These are phyloP conservation scores for Russula sp. DNA, from an alignment of 768 basidiomycete species.

Conservation along the genomic window DNA sequence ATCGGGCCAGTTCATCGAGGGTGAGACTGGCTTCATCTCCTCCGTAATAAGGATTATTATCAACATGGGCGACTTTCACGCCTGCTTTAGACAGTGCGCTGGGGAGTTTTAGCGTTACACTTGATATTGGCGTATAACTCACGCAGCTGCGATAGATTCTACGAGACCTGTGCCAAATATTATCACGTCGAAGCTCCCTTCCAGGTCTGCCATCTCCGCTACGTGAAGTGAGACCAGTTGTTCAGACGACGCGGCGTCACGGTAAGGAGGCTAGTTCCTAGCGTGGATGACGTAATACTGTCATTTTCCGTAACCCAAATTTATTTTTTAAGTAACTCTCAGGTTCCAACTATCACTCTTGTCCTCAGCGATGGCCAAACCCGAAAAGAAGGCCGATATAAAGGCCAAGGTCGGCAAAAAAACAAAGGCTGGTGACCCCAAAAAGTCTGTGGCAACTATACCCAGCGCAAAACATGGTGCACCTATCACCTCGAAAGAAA, in stretches of 20 bases:
- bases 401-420: constrained; percentile 33
- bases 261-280: no score
- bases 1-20: constrained; percentile 69
- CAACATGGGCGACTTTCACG: constrained; percentile 82
- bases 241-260: no score
- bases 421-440: constrained; percentile 34
- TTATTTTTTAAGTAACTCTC: constrained; percentile 17
- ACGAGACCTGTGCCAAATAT: constrained; percentile 76
- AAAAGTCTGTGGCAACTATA: constrained; percentile 20
- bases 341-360: constrained; percentile 20
- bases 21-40: constrained; percentile 75
- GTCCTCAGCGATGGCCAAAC: constrained; percentile 35
- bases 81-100: constrained; percentile 89
- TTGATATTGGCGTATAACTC: constrained; percentile 33
- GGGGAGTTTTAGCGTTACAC: constrained; percentile 19
- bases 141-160: constrained; percentile 88
- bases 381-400: constrained; percentile 33
- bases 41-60: constrained; percentile 82
- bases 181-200: constrained; percentile 54
- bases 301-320: background rate
- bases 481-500: constrained; percentile 38
- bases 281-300: constrained; percentile 14
- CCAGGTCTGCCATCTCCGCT: constrained; percentile 11
- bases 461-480: constrained; percentile 26
- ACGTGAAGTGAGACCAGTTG: no score